phyloP scores from a whole-genome alignment of 768 basidiomycete genomes.

The Tephrocybe rancida region DNA sequence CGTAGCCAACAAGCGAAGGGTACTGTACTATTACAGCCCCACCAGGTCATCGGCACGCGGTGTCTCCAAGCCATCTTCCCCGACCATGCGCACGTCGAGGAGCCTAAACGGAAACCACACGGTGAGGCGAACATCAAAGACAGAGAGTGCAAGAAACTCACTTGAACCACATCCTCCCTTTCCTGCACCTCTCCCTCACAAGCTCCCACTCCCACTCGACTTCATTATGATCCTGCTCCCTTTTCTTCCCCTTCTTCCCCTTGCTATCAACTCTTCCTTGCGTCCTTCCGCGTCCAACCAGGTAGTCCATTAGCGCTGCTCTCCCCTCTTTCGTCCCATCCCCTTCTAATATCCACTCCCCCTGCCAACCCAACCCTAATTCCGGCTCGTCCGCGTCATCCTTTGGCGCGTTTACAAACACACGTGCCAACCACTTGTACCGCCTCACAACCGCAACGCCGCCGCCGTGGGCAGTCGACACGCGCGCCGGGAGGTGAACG shows the following conservation, averaged over 20 bases:
- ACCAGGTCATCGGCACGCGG: background rate
- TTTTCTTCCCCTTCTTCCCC: slow-evolving; percentile 75
- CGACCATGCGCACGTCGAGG: background rate
- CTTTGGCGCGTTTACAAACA: slow-evolving; percentile 55
- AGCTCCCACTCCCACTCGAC: slow-evolving; percentile 17
- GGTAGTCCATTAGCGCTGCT: slow-evolving; percentile 54
- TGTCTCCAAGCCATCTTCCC: background rate
- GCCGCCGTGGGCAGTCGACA: slow-evolving; percentile 59
- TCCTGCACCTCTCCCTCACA: slow-evolving; percentile 15
- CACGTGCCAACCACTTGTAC: slow-evolving; percentile 65
- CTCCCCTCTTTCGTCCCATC: slow-evolving; percentile 64
- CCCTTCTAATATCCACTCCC: slow-evolving; percentile 17
- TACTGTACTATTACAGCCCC: background rate
- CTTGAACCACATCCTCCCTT: slow-evolving; percentile 15
- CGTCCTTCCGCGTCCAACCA: slow-evolving; percentile 43
- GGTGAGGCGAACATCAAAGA: background rate
- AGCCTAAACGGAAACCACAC: background rate
- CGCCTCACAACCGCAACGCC: slow-evolving; percentile 63
- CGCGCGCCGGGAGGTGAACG: slow-evolving; percentile 42
- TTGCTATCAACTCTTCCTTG: slow-evolving; percentile 59
- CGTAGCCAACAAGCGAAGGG: too few relatives aligned
- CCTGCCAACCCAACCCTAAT: slow-evolving; percentile 52
- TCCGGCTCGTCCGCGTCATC: slow-evolving; percentile 61
- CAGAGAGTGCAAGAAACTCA: background rate
- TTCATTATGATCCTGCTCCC: slow-evolving; percentile 11